Percentiles rank a stretch among this genome's conserved stretches.
Evolutionary conservation across 108 stramenopile genomes (phyloP).

Genomic region (Skeletonema tropicum): DNA sequence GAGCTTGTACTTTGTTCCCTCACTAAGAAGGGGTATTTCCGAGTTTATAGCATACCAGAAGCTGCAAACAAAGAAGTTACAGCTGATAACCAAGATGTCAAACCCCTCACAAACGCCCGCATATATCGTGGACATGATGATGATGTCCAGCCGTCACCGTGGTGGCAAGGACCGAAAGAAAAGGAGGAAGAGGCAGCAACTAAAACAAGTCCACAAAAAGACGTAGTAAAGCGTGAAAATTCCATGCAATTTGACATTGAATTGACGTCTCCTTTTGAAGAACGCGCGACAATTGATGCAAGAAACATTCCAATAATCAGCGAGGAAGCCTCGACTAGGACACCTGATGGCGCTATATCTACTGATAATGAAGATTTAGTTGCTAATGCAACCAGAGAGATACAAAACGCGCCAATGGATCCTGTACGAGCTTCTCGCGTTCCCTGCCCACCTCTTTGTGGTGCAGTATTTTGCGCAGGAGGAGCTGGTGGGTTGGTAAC

Average conservation of each 20-base stretch:
- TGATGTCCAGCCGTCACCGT: constrained; percentile 14
- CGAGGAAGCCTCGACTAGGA: constrained; percentile 8
- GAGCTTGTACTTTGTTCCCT: constrained; percentile 39
- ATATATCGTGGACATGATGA: constrained; percentile 4
- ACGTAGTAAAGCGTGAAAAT: neutral
- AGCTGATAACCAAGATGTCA: neutral
- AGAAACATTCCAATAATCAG: constrained; percentile 10
- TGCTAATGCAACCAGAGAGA: constrained; percentile 20
- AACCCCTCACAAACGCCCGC: neutral
- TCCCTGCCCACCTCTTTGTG: constrained; percentile 81
- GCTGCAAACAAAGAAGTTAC: neutral
- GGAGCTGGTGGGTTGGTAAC: constrained; percentile 63
- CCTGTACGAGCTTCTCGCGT: constrained; percentile 38
- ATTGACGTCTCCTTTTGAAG: constrained; percentile 1
- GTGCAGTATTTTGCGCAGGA: constrained; percentile 65
- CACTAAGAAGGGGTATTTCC: constrained; percentile 14
- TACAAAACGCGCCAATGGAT: constrained; percentile 24
- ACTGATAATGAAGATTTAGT: constrained; percentile 7
- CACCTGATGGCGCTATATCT: neutral
- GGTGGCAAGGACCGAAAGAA: constrained; percentile 46
- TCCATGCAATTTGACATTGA: constrained; percentile 13
- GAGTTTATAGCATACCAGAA: constrained; percentile 37
- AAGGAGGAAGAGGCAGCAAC: constrained; percentile 19
- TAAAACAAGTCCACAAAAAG: constrained; percentile 5
- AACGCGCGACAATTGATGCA: constrained; percentile 1